These are phyloP conservation scores for Creolimax fragrantissima DNA, from an alignment of 78 protist genomes.

Conservation along the genomic window DNA sequence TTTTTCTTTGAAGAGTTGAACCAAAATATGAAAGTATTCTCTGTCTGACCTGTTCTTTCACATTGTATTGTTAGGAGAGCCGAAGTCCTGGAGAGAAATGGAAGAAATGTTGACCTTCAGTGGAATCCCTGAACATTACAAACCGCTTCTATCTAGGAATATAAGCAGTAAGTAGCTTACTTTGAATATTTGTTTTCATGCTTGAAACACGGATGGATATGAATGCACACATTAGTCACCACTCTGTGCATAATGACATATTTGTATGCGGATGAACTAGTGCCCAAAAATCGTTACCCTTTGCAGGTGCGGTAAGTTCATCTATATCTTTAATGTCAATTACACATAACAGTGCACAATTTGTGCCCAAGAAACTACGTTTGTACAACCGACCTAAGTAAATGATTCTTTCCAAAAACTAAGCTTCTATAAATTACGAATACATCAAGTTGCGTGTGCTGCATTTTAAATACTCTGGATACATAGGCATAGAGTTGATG, in stretches of 20 bases:
- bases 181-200: neutral
- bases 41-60: neutral
- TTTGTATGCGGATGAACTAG: neutral
- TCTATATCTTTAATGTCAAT: neutral
- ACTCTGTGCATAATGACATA: neutral
- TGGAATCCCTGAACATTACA: neutral
- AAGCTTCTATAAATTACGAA: too few species aligned
- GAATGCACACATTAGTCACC: neutral
- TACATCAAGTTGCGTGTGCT: too few species aligned
- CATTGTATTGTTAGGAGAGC: neutral
- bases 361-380: too few species aligned
- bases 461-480: too few species aligned
- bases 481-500: too few species aligned
- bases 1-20: neutral
- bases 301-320: neutral
- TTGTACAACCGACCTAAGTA: too few species aligned
- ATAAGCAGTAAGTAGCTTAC: neutral
- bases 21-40: neutral
- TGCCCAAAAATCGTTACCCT: neutral
- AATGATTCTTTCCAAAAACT: too few species aligned
- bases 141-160: neutral
- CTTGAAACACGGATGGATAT: neutral
- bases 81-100: neutral
- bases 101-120: neutral
- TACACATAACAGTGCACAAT: too few species aligned